A percentile compares a stretch with the other conserved stretches of the same genome.
phyloP scores from a whole-genome alignment of 2,329 filamentous ascomycete genomes.

The Lojkania enalia region DNA sequence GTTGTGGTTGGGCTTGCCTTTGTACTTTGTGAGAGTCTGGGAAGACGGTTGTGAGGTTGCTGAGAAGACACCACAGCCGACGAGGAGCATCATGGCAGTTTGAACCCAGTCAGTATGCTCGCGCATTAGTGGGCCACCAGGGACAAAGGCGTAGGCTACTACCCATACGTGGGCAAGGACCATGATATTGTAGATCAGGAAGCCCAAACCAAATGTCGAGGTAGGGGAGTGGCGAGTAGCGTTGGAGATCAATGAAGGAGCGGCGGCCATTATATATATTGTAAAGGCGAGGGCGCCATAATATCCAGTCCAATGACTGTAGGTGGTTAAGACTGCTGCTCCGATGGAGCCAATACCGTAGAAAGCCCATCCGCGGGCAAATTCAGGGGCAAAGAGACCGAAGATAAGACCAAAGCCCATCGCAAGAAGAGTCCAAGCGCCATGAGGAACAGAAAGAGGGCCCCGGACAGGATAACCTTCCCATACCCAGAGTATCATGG shows the following conservation, averaged over 20 bases:
- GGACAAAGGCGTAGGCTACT: slow-evolving; percentile 96
- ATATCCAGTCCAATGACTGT: slow-evolving; percentile 84
- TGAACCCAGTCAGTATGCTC: slow-evolving; percentile 97
- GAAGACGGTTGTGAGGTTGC: slow-evolving; percentile 56
- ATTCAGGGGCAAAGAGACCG: slow-evolving; percentile 71
- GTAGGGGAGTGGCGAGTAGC: slow-evolving; percentile 78
- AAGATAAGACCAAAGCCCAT: slow-evolving; percentile 82
- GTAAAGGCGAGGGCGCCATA: slow-evolving; percentile 78
- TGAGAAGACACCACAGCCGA: slow-evolving; percentile 84
- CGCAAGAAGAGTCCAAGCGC: slow-evolving; percentile 78
- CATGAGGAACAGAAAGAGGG: slow-evolving; percentile 86
- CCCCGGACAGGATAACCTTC: slow-evolving; percentile 91
- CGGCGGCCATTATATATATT: slow-evolving; percentile 78
- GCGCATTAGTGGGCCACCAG: slow-evolving; percentile 86
- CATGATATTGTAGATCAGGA: slow-evolving; percentile 89
- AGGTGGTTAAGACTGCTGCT: slow-evolving; percentile 75
- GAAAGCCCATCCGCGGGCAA: slow-evolving; percentile 76
- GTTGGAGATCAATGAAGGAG: slow-evolving; percentile 73
- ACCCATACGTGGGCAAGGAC: slow-evolving; percentile 99
- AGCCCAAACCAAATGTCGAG: slow-evolving; percentile 82
- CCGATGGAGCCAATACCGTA: slow-evolving; percentile 79
- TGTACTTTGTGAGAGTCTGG: slow-evolving; percentile 43
- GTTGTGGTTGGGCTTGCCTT: slow-evolving; percentile 51
- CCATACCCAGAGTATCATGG: slow-evolving; percentile 99
- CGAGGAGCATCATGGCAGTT: slow-evolving; percentile 78